These are phyloP conservation scores for Peterozyma xylosa DNA, from an alignment of 805 yeast genomes.

Conservation along the genomic window DNA sequence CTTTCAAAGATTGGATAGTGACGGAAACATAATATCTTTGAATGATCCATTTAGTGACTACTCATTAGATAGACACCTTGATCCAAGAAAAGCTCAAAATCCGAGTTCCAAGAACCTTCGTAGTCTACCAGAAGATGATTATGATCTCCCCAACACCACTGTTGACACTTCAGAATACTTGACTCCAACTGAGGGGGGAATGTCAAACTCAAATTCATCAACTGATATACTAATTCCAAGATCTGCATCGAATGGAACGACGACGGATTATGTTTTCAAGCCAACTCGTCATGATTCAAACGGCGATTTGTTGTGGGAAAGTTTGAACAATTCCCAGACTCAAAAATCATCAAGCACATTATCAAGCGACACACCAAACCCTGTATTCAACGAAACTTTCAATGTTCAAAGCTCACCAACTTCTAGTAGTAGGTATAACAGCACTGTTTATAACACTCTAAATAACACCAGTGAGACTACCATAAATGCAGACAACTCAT, in stretches of 20 bases:
- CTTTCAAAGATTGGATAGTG: conserved; percentile 35
- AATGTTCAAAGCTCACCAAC: neutral
- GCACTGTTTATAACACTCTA: conserved; percentile 4
- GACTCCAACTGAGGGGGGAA: neutral
- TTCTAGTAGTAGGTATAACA: conserved; percentile 1
- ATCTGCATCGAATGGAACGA: conserved; percentile 1
- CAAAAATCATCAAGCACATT: neutral
- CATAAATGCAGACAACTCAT: neutral
- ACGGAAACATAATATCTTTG: conserved; percentile 31
- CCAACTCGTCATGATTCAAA: conserved; percentile 13
- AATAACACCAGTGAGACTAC: conserved; percentile 4
- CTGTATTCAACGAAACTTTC: neutral
- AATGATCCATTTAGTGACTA: conserved; percentile 4
- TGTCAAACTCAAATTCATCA: conserved; percentile 6
- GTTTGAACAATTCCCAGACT: conserved; percentile 3
- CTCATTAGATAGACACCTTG: conserved; percentile 3
- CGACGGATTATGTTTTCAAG: conserved; percentile 21
- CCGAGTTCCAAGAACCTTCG: conserved; percentile 8
- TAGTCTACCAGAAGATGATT: neutral
- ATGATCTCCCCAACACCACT: neutral
- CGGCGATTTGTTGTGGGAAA: conserved; percentile 24
- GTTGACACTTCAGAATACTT: conserved; percentile 1
- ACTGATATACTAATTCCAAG: neutral
- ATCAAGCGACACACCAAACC: neutral
- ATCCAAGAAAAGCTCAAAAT: neutral